phyloP scores from a whole-genome alignment of 495 filamentous ascomycete genomes.

The Ascobolus immersus region DNA sequence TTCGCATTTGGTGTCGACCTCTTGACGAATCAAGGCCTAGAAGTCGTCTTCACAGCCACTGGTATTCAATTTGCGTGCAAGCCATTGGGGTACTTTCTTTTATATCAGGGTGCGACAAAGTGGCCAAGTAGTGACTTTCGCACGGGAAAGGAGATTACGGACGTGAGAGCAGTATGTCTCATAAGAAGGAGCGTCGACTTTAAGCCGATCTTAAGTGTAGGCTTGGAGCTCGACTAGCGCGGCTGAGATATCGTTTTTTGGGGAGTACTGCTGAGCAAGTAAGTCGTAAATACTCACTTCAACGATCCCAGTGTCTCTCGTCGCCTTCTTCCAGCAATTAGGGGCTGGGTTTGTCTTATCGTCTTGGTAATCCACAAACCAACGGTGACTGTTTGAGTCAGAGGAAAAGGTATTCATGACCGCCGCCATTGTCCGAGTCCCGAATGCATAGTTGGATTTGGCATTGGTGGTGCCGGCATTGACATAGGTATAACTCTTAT shows the following conservation, averaged over 20 bases:
- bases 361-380: neutral
- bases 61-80: too few relatives aligned
- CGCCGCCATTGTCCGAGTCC: neutral
- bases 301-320: neutral
- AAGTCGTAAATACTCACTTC: neutral
- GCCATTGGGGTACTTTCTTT: too few relatives aligned
- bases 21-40: too few relatives aligned
- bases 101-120: too few relatives aligned
- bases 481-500: neutral
- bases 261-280: neutral
- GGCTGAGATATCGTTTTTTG: neutral
- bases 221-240: neutral
- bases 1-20: too few relatives aligned
- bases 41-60: too few relatives aligned
- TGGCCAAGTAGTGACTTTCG: too few relatives aligned
- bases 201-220: neutral
- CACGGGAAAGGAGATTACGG: too few relatives aligned
- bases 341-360: neutral
- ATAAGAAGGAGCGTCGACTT: neutral
- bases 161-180: too few relatives aligned
- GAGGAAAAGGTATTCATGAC: neutral
- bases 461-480: neutral
- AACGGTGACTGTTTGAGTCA: neutral
- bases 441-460: neutral
- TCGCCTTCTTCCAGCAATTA: neutral